Percentiles rank a stretch among this genome's conserved stretches.
These are phyloP conservation scores for Arthrobotrys megalospora DNA, from an alignment of 2,329 filamentous ascomycete species.

Conservation along the genomic window DNA sequence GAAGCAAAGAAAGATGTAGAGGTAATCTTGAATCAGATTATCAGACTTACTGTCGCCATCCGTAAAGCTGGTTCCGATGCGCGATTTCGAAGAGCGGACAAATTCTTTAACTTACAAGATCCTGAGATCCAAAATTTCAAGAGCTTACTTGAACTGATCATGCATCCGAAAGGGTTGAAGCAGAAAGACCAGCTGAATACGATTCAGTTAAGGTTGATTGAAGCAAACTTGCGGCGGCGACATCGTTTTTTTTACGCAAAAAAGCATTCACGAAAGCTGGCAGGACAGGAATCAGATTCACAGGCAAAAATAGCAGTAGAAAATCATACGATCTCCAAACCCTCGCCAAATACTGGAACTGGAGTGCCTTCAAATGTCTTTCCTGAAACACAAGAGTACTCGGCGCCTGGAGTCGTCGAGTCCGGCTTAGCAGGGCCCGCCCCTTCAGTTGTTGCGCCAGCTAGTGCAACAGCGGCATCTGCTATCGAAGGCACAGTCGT, in stretches of 20 bases:
- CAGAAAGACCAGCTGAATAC: not conserved
- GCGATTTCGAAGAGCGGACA: conserved; percentile 19
- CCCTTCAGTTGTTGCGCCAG: too few species aligned
- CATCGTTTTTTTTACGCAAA: conserved; percentile 23
- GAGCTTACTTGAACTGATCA: not conserved
- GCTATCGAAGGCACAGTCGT: conserved; percentile 11
- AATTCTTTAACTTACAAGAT: not conserved
- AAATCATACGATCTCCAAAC: too few species aligned
- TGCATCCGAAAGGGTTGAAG: conserved; percentile 19
- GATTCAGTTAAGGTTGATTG: conserved; percentile 18
- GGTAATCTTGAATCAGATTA: conserved; percentile 10
- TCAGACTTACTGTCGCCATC: conserved; percentile 28
- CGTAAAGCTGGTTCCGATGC: conserved; percentile 21
- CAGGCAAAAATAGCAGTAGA: too few species aligned
- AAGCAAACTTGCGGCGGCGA: conserved; percentile 17
- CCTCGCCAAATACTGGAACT: too few species aligned
- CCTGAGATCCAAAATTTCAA: not conserved
- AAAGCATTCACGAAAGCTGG: not conserved
- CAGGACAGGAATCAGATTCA: too few species aligned
- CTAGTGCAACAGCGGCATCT: conserved; percentile 24
- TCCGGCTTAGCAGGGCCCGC: too few species aligned
- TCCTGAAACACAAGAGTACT: too few species aligned
- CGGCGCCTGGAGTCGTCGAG: too few species aligned
- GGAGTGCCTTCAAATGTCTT: too few species aligned
- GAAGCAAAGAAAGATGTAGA: conserved; percentile 15